Percentiles rank a stretch among this genome's conserved stretches.
These are phyloP conservation scores for Oenanthe sinensis DNA, from an alignment of 129 eudicot species.

Conservation along the genomic window DNA sequence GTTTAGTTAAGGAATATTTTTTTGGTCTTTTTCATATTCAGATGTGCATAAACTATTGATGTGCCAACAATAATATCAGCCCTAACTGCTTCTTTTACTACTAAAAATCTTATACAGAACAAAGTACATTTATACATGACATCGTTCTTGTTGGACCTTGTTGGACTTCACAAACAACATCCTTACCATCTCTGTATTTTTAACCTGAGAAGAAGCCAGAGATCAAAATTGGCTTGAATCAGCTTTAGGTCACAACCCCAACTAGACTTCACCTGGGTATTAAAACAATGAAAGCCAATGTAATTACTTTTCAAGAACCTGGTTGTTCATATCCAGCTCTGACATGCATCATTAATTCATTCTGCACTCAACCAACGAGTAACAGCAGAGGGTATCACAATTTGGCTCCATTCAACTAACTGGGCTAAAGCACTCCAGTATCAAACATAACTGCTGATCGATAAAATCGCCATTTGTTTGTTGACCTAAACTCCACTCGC, in stretches of 20 bases:
- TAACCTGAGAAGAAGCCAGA: slow-evolving; percentile 11
- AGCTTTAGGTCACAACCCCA: neutral
- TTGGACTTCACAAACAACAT: neutral
- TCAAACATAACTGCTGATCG: slow-evolving; percentile 1
- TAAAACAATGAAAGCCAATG: neutral
- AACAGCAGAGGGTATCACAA: neutral
- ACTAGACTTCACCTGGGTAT: slow-evolving; percentile 1
- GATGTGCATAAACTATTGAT: neutral
- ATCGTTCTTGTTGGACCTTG: slow-evolving; percentile 2
- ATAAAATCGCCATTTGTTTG: neutral
- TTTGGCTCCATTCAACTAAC: neutral
- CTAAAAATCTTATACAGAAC: neutral
- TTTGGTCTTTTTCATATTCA: neutral
- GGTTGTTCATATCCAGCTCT: slow-evolving; percentile 3
- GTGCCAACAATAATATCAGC: neutral
- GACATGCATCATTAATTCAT: neutral
- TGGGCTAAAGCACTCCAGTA: neutral
- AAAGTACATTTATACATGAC: slow-evolving; percentile 8
- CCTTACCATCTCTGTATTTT: slow-evolving; percentile 1
- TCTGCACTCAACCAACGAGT: slow-evolving; percentile 3
- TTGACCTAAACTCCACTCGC: slow-evolving; percentile 30
- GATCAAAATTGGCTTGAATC: slow-evolving; percentile 19
- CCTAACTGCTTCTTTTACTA: neutral
- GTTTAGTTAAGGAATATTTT: neutral
- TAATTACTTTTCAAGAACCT: neutral